These are phyloP conservation scores for Fusarium clavum DNA, from an alignment of 2,329 filamentous ascomycete species.

Conservation along the genomic window DNA sequence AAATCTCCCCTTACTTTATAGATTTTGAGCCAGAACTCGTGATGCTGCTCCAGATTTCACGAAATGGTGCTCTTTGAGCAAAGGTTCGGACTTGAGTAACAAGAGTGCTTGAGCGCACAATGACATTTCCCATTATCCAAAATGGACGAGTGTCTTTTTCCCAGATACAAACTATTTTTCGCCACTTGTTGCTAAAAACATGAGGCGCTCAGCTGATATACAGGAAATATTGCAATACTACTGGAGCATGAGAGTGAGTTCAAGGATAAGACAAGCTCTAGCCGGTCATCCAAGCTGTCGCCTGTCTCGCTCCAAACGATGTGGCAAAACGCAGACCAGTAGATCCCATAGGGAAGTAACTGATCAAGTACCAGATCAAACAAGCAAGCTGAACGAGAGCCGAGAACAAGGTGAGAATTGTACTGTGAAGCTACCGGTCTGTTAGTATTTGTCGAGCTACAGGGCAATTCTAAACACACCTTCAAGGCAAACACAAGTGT, in stretches of 20 bases:
- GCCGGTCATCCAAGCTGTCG: constrained; percentile 88
- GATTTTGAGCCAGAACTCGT: not conserved
- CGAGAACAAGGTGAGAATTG: constrained; percentile 85
- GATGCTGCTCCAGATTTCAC: not conserved
- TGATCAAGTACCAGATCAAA: constrained; percentile 92
- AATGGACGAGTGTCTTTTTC: not conserved
- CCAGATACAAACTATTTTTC: constrained; percentile 5
- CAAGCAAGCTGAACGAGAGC: constrained; percentile 85
- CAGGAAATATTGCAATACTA: not conserved
- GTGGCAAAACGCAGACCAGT: constrained; percentile 88
- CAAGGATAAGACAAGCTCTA: constrained; percentile 51
- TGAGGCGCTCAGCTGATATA: constrained; percentile 10
- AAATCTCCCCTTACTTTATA: not conserved
- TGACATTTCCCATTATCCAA: constrained; percentile 3
- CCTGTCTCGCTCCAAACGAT: constrained; percentile 84
- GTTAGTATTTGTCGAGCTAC: constrained; percentile 11
- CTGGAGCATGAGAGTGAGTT: not conserved
- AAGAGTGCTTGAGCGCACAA: not conserved
- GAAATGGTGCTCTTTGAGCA: not conserved
- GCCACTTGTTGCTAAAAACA: constrained; percentile 12
- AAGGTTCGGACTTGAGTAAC: not conserved
- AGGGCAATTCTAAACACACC: constrained; percentile 68
- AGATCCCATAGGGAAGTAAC: constrained; percentile 97
- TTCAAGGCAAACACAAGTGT: constrained; percentile 94
- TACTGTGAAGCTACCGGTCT: constrained; percentile 77